Percentiles rank a stretch among this genome's conserved stretches.
phyloP scores from a whole-genome alignment of 2,329 filamentous ascomycete genomes.

The Fusarium tanahbumbuense region DNA sequence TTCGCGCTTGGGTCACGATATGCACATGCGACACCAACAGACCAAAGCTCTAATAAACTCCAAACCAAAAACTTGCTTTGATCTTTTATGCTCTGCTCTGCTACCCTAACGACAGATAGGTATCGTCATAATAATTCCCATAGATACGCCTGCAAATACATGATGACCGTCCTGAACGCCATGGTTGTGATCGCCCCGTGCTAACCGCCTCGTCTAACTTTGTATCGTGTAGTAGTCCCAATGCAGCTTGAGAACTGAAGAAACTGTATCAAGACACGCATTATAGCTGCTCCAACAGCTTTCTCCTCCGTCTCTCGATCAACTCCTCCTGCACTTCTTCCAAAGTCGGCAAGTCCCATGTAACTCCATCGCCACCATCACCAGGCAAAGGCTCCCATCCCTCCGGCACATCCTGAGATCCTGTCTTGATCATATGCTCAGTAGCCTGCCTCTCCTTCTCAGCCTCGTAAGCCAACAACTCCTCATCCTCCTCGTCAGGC shows the following conservation, averaged over 20 bases:
- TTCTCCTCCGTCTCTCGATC: slow-evolving; percentile 84
- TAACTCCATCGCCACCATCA: slow-evolving; percentile 82
- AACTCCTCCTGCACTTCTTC: slow-evolving; percentile 96
- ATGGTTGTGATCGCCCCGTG: slow-evolving; percentile 12
- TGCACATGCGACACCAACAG: background rate
- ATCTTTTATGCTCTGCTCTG: background rate
- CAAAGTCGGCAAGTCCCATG: slow-evolving; percentile 84
- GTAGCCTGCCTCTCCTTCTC: slow-evolving; percentile 85
- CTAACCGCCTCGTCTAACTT: background rate
- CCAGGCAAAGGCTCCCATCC: slow-evolving; percentile 90
- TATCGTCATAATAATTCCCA: slow-evolving; percentile 7
- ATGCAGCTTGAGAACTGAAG: background rate
- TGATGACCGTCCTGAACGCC: slow-evolving; percentile 32
- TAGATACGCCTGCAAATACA: slow-evolving; percentile 30
- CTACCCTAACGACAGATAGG: slow-evolving; percentile 3
- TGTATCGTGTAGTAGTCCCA: background rate
- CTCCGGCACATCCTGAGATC: slow-evolving; percentile 67
- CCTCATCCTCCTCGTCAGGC: slow-evolving; percentile 88
- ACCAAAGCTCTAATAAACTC: background rate
- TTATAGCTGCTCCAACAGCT: slow-evolving; percentile 83
- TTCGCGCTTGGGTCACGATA: background rate
- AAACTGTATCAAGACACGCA: background rate
- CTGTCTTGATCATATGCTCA: slow-evolving; percentile 72
- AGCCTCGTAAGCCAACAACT: slow-evolving; percentile 81
- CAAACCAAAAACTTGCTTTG: background rate